phyloP scores from a whole-genome alignment of 495 filamentous ascomycete genomes.

The Oidiodendron maius region DNA sequence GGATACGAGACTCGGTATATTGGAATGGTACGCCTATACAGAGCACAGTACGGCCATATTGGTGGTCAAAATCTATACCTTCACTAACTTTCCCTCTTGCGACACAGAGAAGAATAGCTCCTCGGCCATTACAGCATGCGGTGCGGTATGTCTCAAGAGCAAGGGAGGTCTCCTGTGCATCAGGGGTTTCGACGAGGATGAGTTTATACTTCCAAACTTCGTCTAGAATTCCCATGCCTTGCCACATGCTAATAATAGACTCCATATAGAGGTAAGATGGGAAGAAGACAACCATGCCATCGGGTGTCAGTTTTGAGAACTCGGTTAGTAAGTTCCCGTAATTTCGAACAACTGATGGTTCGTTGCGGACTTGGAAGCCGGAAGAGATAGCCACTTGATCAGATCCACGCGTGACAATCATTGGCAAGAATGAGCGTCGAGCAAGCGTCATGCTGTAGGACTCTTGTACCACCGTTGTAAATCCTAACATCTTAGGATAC shows the following conservation, averaged over 20 bases:
- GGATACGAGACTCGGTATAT: constrained; percentile 95
- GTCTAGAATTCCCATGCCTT: constrained; percentile 94
- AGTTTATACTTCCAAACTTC: constrained; percentile 99
- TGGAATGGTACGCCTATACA: constrained; percentile 98
- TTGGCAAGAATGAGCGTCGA: constrained; percentile 89
- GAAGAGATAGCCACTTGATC: constrained; percentile 91
- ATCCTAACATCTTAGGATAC: constrained; percentile 98
- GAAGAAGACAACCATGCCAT: constrained; percentile 98
- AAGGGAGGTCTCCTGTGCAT: constrained; percentile 92
- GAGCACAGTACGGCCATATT: constrained; percentile 94
- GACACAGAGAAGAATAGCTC: constrained; percentile 88
- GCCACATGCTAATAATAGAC: constrained; percentile 97
- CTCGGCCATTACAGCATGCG: constrained; percentile 93
- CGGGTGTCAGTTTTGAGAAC: constrained; percentile 89
- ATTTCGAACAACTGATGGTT: constrained; percentile 89
- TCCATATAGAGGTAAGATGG: constrained; percentile 99
- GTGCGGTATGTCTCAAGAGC: constrained; percentile 96
- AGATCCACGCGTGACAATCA: constrained; percentile 93
- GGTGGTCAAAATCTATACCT: constrained; percentile 98
- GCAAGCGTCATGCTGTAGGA: constrained; percentile 97
- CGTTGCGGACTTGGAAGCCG: constrained; percentile 89
- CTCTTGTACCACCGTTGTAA: constrained; percentile 85
- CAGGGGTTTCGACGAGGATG: constrained; percentile 95
- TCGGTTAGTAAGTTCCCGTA: constrained; percentile 90
- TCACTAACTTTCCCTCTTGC: constrained; percentile 96